phyloP scores from a whole-genome alignment of 2,329 filamentous ascomycete genomes.

The Ophiocordyceps camponoti-leonardi region DNA sequence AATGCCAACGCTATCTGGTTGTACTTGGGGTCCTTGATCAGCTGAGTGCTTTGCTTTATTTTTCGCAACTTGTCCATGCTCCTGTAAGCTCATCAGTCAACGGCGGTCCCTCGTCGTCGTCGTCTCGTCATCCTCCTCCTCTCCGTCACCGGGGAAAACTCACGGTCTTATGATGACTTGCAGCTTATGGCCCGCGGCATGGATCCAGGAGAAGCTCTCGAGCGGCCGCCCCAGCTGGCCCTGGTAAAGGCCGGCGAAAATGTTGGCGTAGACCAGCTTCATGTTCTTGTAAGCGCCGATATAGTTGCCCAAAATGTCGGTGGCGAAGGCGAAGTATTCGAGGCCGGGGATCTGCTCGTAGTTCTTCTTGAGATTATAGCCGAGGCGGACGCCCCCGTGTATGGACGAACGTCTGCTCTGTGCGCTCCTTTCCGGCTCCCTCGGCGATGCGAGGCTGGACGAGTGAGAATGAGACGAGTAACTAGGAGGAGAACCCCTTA shows the following conservation, averaged over 20 bases:
- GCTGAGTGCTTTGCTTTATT: conserved; percentile 17
- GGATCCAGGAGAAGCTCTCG: conserved; percentile 57
- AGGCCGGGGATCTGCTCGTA: conserved; percentile 77
- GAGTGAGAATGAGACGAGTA: conserved; percentile 28
- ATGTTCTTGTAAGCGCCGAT: conserved; percentile 64
- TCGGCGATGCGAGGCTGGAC: conserved; percentile 33
- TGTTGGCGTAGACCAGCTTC: conserved; percentile 67
- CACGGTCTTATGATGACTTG: conserved; percentile 63
- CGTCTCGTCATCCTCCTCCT: too few relatives aligned
- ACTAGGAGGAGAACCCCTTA: conserved; percentile 35
- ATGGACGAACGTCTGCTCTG: conserved; percentile 34
- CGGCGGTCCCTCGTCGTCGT: too few relatives aligned
- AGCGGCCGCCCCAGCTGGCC: conserved; percentile 75
- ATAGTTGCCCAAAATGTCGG: conserved; percentile 71
- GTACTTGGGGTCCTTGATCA: conserved; percentile 24
- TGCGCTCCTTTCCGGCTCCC: conserved; percentile 26
- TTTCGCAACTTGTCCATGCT: conserved; percentile 30
- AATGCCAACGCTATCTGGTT: conserved; percentile 63
- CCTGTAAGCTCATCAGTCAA: conserved; percentile 11
- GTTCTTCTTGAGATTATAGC: conserved; percentile 32
- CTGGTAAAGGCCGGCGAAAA: conserved; percentile 76
- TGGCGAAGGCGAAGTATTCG: conserved; percentile 75
- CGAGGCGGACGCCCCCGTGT: conserved; percentile 20
- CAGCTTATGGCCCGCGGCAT: conserved; percentile 36
- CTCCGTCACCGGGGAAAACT: conserved; percentile 14